Evolutionary conservation across 2,329 filamentous ascomycete genomes (phyloP).

Genomic region (Helotiales sp.): DNA sequence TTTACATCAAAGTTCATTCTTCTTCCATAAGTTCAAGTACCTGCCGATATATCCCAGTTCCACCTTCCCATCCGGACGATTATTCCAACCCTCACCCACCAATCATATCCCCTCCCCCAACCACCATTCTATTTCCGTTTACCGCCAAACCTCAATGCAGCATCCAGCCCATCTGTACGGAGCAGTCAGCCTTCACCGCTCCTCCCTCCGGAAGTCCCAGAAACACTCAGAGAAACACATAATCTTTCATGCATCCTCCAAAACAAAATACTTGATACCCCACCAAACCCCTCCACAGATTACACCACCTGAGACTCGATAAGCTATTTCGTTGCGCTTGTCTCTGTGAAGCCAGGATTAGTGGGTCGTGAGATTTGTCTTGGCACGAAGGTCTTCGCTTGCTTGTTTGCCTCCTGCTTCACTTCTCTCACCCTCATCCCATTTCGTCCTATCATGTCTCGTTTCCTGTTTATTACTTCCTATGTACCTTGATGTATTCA

Average conservation of each 20-base stretch:
- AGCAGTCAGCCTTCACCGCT: constrained; percentile 15
- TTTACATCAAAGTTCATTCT: background rate
- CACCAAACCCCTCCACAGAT: constrained; percentile 26
- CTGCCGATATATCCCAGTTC: background rate
- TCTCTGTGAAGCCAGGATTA: background rate
- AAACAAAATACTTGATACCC: constrained; percentile 12
- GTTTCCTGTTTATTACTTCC: too few relatives aligned
- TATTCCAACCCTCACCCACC: background rate
- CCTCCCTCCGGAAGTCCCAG: background rate
- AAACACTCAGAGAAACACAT: background rate
- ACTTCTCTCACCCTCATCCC: too few relatives aligned
- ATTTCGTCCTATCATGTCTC: background rate
- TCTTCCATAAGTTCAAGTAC: background rate
- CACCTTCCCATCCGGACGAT: background rate
- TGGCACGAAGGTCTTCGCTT: background rate
- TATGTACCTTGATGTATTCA: too few relatives aligned
- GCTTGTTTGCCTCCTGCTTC: background rate
- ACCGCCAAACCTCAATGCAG: constrained; percentile 16
- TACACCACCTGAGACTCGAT: constrained; percentile 25
- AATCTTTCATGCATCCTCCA: background rate
- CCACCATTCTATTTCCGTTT: constrained; percentile 25
- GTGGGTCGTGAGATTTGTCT: background rate
- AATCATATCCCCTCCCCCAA: constrained; percentile 8
- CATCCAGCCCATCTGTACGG: too few relatives aligned
- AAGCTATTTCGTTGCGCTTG: constrained; percentile 30